phyloP scores from a whole-genome alignment of 2,329 filamentous ascomycete species.

The Verticillium isaacii region DNA sequence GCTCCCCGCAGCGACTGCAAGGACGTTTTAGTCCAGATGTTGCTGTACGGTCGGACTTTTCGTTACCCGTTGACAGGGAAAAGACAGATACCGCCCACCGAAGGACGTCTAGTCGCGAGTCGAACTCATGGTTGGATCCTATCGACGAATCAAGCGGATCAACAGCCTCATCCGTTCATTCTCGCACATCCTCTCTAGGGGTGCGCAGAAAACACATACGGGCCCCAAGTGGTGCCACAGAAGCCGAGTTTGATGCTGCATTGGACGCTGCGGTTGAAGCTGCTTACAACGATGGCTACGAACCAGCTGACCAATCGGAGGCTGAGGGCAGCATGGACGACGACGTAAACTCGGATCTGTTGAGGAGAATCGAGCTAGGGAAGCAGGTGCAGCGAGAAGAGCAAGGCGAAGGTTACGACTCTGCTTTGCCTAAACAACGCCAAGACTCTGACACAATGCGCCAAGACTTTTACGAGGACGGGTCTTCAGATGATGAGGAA shows the following conservation, averaged over 20 bases:
- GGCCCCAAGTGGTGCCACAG: constrained; percentile 64
- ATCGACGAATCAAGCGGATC: constrained; percentile 88
- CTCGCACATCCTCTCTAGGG: constrained; percentile 67
- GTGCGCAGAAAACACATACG: constrained; percentile 67
- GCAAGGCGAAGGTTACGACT: constrained; percentile 67
- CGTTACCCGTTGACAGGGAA: constrained; percentile 19
- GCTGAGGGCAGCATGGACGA: constrained; percentile 23
- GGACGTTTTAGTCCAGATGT: constrained; percentile 13
- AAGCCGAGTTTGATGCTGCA: constrained; percentile 90
- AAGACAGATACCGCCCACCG: constrained; percentile 32
- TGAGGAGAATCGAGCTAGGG: constrained; percentile 67
- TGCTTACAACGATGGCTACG: constrained; percentile 88
- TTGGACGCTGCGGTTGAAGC: constrained; percentile 94
- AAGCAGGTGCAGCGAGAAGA: constrained; percentile 71
- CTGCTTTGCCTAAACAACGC: constrained; percentile 55
- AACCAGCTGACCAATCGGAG: constrained; percentile 53
- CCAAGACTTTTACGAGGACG: constrained; percentile 59
- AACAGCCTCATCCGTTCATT: constrained; percentile 73
- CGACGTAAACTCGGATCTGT: constrained; percentile 47
- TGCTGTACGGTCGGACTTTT: constrained; percentile 30
- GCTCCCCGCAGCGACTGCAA: constrained; percentile 33
- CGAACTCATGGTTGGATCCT: constrained; percentile 89
- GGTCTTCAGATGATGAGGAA: constrained; percentile 68
- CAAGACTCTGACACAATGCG: constrained; percentile 52
- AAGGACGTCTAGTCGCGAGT: constrained; percentile 67